Evolutionary conservation across 345 rosid species (phyloP).

Genomic region (thale cress (Arabidopsis thaliana)): TAIR10.1 NC_003070.9:21876001-21876500

Average conservation of each 20-base stretch:
- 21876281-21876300: constrained; percentile 88
- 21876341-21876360: not conserved
- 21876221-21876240: constrained; percentile 9
- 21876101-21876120: constrained; percentile 46
- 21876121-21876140: constrained; percentile 97
- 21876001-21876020: constrained; percentile 4
- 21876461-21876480: constrained; percentile 76
- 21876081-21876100: constrained; percentile 25
- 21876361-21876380: constrained; percentile 10
- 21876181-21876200: constrained; percentile 78
- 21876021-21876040: not conserved
- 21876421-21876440: constrained; percentile 85
- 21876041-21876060: not conserved
- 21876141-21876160: constrained; percentile 83
- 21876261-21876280: constrained; percentile 92
- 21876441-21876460: constrained; percentile 83
- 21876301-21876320: constrained; percentile 90
- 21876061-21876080: not conserved
- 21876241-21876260: constrained; percentile 39
- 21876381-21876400: constrained; percentile 13
- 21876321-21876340: constrained; percentile 50
- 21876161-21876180: constrained; percentile 89
- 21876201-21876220: constrained; percentile 6
- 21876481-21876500: constrained; percentile 68
- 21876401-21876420: constrained; percentile 69